Evolutionary conservation across 2,329 filamentous ascomycete species (phyloP).

Genomic region (Pyrenochaeta sp.): DNA sequence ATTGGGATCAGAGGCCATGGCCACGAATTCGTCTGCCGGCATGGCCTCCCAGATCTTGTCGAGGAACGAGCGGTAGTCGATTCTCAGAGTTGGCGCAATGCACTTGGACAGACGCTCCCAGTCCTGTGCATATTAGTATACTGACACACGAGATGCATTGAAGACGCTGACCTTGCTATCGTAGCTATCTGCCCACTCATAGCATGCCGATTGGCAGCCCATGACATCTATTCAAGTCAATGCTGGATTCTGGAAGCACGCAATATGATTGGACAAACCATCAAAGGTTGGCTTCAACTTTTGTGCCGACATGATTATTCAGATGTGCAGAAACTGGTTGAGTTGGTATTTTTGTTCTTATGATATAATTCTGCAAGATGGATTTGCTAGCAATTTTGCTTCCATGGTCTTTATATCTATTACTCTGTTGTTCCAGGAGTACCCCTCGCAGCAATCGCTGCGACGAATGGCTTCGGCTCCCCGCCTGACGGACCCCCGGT

Average conservation of each 20-base stretch:
- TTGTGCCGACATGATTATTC: conserved; percentile 35
- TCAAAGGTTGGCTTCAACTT: conserved; percentile 45
- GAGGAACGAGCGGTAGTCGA: conserved; percentile 72
- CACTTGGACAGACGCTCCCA: conserved; percentile 66
- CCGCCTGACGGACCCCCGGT: conserved; percentile 35
- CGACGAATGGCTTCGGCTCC: conserved; percentile 40
- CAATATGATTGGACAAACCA: conserved; percentile 29
- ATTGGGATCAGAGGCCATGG: conserved; percentile 59
- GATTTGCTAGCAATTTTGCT: conserved; percentile 1
- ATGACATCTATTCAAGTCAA: conserved; percentile 54
- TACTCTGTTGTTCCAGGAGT: conserved; percentile 10
- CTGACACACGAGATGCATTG: neutral
- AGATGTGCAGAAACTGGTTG: neutral
- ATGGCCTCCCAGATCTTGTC: conserved; percentile 64
- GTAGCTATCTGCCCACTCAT: conserved; percentile 72
- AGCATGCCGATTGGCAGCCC: conserved; percentile 59
- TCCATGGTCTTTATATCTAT: conserved; percentile 30
- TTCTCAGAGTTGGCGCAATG: conserved; percentile 68
- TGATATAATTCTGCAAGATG: conserved; percentile 4
- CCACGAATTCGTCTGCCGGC: conserved; percentile 62
- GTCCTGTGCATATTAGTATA: conserved; percentile 52
- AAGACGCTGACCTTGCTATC: conserved; percentile 62
- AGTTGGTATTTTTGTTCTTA: conserved; percentile 1
- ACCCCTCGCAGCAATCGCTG: conserved; percentile 18
- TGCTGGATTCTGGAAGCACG: conserved; percentile 1